phyloP scores from a whole-genome alignment of 352 stramenopile species.

The Plasmopara viticola region DNA sequence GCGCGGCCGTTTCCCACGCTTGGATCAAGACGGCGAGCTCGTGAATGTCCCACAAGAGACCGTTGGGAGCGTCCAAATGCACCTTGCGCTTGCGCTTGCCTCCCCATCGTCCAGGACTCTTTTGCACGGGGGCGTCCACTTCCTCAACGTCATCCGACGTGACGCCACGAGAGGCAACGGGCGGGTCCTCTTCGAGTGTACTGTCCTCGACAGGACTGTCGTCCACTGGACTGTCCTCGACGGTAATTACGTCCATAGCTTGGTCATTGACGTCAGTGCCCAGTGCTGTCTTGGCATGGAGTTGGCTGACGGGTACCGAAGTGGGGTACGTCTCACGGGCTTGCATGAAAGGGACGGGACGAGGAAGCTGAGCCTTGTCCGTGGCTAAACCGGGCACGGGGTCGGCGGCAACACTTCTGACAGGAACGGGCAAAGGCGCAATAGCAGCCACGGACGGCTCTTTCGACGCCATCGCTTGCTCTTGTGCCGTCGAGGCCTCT shows the following conservation, averaged over 20 bases:
- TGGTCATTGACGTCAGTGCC: no score
- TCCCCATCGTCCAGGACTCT: background rate
- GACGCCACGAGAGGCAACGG: no score
- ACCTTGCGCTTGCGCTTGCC: slow-evolving; percentile 21
- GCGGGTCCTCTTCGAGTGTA: no score
- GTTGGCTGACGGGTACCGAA: no score
- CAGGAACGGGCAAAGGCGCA: background rate
- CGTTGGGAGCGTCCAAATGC: slow-evolving; percentile 17
- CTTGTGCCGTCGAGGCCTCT: no score
- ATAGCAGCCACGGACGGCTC: no score
- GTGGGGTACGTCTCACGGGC: no score
- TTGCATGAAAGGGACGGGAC: no score
- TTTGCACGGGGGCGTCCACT: background rate
- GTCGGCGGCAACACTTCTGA: background rate
- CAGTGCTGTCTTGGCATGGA: no score
- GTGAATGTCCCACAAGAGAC: slow-evolving; percentile 25
- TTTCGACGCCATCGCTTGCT: no score
- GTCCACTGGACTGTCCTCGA: background rate
- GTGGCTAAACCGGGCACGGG: background rate
- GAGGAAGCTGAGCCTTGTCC: no score
- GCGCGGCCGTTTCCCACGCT: slow-evolving; percentile 35
- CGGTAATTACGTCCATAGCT: background rate
- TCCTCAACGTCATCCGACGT: background rate
- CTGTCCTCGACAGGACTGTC: background rate
- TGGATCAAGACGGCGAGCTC: slow-evolving; percentile 28